phyloP scores from a whole-genome alignment of 345 rosid species.

The Zanthoxylum bungeanum region DNA sequence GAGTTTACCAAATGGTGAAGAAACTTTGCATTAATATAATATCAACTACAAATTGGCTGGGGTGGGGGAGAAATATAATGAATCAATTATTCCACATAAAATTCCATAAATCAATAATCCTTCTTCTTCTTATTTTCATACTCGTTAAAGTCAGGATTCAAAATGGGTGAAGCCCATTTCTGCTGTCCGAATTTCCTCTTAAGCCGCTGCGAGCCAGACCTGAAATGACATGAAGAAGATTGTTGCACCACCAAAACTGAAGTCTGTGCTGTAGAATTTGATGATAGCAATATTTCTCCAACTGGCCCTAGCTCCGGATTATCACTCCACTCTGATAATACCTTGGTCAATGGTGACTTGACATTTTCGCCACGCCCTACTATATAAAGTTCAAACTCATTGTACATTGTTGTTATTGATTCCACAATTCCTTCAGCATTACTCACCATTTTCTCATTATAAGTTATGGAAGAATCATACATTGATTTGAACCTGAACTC shows the following conservation, averaged over 20 bases:
- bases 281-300: constrained; percentile 26
- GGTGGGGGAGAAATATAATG: too few species aligned
- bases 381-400: constrained; percentile 31
- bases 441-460: constrained; percentile 22
- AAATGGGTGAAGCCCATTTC: not conserved
- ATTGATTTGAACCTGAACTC: constrained; percentile 36
- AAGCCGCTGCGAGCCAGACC: not conserved
- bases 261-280: constrained; percentile 11
- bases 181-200: not conserved
- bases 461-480: constrained; percentile 25
- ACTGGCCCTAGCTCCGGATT: constrained; percentile 27
- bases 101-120: not conserved
- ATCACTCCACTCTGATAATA: constrained; percentile 31
- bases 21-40: too few species aligned
- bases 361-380: constrained; percentile 29
- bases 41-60: too few species aligned
- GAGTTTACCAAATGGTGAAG: too few species aligned
- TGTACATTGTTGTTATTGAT: constrained; percentile 1
- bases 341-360: constrained; percentile 18
- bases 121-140: not conserved
- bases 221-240: too few species aligned
- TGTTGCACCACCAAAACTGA: constrained; percentile 35
- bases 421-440: constrained; percentile 17
- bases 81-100: too few species aligned
- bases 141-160: not conserved